Percentiles rank a stretch among this genome's conserved stretches.
Conservation (phyloP, 768 basidiomycete genomes). For the Rhodotorula diobovata region DNA sequence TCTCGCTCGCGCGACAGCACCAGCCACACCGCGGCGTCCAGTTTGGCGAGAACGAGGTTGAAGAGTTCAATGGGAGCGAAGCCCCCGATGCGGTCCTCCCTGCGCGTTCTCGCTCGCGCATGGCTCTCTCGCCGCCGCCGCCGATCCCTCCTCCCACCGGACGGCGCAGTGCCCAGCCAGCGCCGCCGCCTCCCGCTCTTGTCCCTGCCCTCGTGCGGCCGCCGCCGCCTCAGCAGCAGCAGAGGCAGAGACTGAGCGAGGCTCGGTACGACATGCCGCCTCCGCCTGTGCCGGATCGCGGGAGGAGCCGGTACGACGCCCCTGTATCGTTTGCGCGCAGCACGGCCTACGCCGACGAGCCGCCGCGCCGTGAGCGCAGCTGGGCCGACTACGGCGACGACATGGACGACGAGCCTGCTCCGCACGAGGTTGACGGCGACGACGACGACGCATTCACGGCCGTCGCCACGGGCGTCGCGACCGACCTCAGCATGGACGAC, state of each 20-base stretch:
- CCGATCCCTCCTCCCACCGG: constrained; percentile 3
- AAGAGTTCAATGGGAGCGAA: constrained; percentile 28
- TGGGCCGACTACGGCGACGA: neutral
- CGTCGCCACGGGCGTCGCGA: constrained; percentile 22
- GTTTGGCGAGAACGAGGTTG: constrained; percentile 29
- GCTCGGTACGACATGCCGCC: neutral
- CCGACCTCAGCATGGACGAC: constrained; percentile 21
- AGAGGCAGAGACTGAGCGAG: too few species aligned
- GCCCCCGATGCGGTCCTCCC: constrained; percentile 23
- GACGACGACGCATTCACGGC: constrained; percentile 31
- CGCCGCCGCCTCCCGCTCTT: too few species aligned
- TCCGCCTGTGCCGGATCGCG: neutral
- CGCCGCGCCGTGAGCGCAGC: neutral
- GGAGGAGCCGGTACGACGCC: neutral
- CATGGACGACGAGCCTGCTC: neutral
- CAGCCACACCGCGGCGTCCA: neutral
- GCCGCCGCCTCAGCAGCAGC: neutral
- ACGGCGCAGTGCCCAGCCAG: neutral
- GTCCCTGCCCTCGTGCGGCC: neutral
- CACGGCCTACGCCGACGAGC: neutral
- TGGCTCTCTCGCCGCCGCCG: neutral
- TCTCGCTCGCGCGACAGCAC: constrained; percentile 4
- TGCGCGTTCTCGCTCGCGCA: constrained; percentile 1
- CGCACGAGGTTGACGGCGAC: neutral
- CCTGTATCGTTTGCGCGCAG: neutral